Base-by-base conservation (phyloP, 371 early-diverging fungal genomes). In the Zancudomyces culisetae region DNA sequence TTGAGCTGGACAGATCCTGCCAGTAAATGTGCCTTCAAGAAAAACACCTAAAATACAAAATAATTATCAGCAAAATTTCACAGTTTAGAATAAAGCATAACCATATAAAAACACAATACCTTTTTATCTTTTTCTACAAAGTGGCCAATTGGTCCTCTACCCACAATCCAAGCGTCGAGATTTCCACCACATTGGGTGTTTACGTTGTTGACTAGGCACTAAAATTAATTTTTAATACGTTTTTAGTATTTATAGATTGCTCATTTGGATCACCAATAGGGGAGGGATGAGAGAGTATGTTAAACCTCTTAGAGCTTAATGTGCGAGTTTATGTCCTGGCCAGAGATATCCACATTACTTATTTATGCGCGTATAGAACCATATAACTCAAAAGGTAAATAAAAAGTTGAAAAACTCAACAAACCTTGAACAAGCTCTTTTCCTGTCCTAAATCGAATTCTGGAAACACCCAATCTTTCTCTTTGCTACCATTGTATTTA, bases 21-120 rank as follows among this genome's bases (percentile, higher is more conserved):
- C 52, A 81, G 76, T 49, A 88, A 76, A 54, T 87, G 83, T 2
- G 81, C 87, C 64, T 87, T 87, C 79, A 91, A 79, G 61, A 80
- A 88, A 66, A 91, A 84, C 19, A 75, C 70, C 73, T 79, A 58
- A 19, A 41, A 43, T 42, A n/a, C n/a, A n/a, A n/a, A n/a, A n/a
- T n/a, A n/a, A n/a, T n/a, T n/a, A n/a, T n/a, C n/a, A n/a, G n/a
- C n/a, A n/a, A n/a, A n/a, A n/a, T n/a, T n/a, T n/a, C n/a, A n/a
- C n/a, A n/a, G n/a, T n/a, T n/a, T n/a, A n/a, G n/a, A n/a, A n/a
- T n/a, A n/a, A n/a, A n/a, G n/a, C n/a, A n/a, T n/a, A n/a, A n/a
- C n/a, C n/a, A n/a, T n/a, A n/a, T n/a, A n/a, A n/a, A n/a, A n/a
- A n/a, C n/a, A n/a, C n/a, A n/a, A n/a, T n/a, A n/a, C n/a, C n/a